Evolutionary conservation across 352 stramenopile genomes (phyloP).

Genomic region (Proteromonas lacertae): DNA sequence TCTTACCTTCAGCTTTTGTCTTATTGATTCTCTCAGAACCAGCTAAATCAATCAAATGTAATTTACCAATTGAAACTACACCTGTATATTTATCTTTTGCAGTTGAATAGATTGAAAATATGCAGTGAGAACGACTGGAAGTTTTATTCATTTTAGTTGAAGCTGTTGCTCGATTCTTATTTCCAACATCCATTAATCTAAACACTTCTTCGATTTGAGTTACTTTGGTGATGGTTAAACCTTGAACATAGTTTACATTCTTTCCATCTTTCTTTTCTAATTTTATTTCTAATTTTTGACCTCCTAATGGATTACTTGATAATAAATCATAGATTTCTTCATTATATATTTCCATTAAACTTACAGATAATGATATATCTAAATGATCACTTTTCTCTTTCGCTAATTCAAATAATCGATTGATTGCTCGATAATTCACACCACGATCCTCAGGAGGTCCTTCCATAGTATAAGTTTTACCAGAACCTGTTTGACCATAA

Average conservation of each 20-base stretch:
- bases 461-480: conserved; percentile 5
- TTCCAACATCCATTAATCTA: conserved; percentile 30
- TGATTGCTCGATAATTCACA: conserved; percentile 13
- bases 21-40: no score
- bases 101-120: conserved; percentile 37
- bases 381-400: conserved; percentile 12
- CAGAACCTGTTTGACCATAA: no score
- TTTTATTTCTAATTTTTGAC: no score
- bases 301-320: not conserved
- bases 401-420: conserved; percentile 23
- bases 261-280: conserved; percentile 25
- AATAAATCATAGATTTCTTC: conserved; percentile 56
- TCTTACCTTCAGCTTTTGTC: conserved; percentile 27
- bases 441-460: conserved; percentile 8
- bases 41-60: conserved; percentile 48
- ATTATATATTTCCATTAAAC: conserved; percentile 80
- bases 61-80: conserved; percentile 12
- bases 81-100: conserved; percentile 1
- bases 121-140: conserved; percentile 38
- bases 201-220: conserved; percentile 28
- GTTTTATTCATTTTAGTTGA: conserved; percentile 61
- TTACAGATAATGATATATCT: conserved; percentile 26
- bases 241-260: conserved; percentile 12
- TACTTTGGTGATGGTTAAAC: conserved; percentile 20
- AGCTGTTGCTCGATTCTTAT: conserved; percentile 44